Conservation (phyloP, 805 yeast species). For the Myxozyma mucilagina region DNA sequence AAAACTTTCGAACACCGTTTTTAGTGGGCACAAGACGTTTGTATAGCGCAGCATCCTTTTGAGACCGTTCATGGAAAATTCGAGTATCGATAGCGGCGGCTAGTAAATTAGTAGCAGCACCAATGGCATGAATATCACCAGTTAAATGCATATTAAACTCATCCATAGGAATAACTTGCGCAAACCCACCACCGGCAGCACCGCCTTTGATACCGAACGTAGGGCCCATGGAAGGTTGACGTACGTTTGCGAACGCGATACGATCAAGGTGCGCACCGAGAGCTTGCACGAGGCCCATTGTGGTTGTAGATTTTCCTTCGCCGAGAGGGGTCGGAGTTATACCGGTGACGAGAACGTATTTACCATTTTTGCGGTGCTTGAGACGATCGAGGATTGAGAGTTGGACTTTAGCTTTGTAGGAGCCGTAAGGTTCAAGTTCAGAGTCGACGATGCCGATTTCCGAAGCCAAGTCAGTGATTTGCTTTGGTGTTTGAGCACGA, state of each 20-base stretch:
- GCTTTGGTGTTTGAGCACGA: slow-evolving; percentile 83
- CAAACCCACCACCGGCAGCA: slow-evolving; percentile 99
- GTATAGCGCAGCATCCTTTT: slow-evolving; percentile 77
- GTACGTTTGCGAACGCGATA: slow-evolving; percentile 87
- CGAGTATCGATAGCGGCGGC: slow-evolving; percentile 98
- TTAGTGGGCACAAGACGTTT: slow-evolving; percentile 83
- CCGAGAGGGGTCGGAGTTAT: slow-evolving; percentile 98
- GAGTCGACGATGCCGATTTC: slow-evolving; percentile 77
- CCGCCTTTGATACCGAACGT: slow-evolving; percentile 99
- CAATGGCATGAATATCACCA: slow-evolving; percentile 96
- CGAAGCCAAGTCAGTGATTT: slow-evolving; percentile 67
- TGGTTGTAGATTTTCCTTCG: slow-evolving; percentile 96
- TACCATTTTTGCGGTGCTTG: slow-evolving; percentile 63
- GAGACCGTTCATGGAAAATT: slow-evolving; percentile 91
- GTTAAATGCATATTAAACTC: slow-evolving; percentile 97
- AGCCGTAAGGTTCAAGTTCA: slow-evolving; percentile 87
- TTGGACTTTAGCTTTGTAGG: slow-evolving; percentile 85
- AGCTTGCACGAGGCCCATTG: slow-evolving; percentile 96
- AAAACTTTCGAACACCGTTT: slow-evolving; percentile 75
- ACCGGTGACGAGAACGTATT: slow-evolving; percentile 91
- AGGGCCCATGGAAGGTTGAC: slow-evolving; percentile 99
- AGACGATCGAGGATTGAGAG: slow-evolving; percentile 71
- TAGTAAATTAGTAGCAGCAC: slow-evolving; percentile 86
- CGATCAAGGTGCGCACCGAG: slow-evolving; percentile 84
- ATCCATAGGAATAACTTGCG: slow-evolving; percentile 98